A percentile compares a stretch with the other conserved stretches of the same genome.
Conservation (phyloP, 352 stramenopile genomes). For the Globisporangium echinulatum region DNA sequence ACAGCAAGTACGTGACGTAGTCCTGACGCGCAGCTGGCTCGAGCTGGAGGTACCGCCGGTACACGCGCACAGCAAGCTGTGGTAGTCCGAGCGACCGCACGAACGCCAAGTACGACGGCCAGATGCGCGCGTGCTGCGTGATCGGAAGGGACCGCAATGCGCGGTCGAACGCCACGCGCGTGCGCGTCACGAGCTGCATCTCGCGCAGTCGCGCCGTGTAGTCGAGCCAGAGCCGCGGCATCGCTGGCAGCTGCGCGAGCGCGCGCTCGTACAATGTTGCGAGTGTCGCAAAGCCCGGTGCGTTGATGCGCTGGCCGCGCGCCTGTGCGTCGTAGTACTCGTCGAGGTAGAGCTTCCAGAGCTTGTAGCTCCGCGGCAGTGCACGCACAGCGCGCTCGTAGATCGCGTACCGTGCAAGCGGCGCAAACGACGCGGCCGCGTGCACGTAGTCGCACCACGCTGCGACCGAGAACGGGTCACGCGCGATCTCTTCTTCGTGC, state of each 20-base stretch:
- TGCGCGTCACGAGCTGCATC: slow-evolving; percentile 69
- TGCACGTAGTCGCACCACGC: slow-evolving; percentile 74
- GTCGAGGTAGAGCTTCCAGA: slow-evolving; percentile 90
- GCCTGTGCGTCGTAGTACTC: slow-evolving; percentile 53
- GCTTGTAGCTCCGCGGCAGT: slow-evolving; percentile 93
- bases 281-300: slow-evolving; percentile 29
- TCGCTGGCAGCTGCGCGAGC: slow-evolving; percentile 91
- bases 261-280: slow-evolving; percentile 80
- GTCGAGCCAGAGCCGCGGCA: slow-evolving; percentile 95
- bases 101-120: slow-evolving; percentile 90
- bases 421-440: slow-evolving; percentile 11
- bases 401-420: slow-evolving; percentile 35
- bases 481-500: slow-evolving; percentile 79
- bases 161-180: slow-evolving; percentile 91
- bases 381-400: slow-evolving; percentile 85
- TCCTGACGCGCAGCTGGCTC: slow-evolving; percentile 65
- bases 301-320: slow-evolving; percentile 65
- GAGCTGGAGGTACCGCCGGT: slow-evolving; percentile 83
- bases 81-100: slow-evolving; percentile 72
- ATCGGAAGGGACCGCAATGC: slow-evolving; percentile 94
- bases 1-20: slow-evolving; percentile 75
- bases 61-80: slow-evolving; percentile 81
- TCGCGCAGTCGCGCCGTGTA: slow-evolving; percentile 78
- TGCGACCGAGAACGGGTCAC: slow-evolving; percentile 82
- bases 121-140: slow-evolving; percentile 97